Percentiles rank a stretch among this genome's conserved stretches.
phyloP scores from a whole-genome alignment of 2,329 filamentous ascomycete genomes.

The Fusarium metavorans region DNA sequence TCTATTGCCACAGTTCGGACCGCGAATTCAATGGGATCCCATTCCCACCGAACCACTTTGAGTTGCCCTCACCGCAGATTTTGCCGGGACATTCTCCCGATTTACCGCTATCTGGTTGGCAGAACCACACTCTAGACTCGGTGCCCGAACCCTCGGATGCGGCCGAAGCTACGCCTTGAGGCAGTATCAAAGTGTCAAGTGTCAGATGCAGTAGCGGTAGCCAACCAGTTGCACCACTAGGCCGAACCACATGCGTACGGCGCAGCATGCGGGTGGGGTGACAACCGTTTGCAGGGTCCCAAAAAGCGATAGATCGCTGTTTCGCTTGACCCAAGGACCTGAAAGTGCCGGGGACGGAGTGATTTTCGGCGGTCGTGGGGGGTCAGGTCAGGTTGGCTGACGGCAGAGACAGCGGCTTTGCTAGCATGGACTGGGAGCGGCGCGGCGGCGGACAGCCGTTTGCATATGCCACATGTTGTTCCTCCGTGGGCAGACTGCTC shows the following conservation, averaged over 20 bases:
- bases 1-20: conserved; percentile 59
- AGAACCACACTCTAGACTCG: conserved; percentile 38
- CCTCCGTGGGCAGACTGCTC: conserved; percentile 33
- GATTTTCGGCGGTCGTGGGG: conserved; percentile 19
- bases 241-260: conserved; percentile 40
- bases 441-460: conserved; percentile 18
- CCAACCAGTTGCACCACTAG: conserved; percentile 39
- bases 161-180: conserved; percentile 42
- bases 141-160: conserved; percentile 42
- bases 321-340: conserved; percentile 24
- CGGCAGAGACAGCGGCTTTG: neutral
- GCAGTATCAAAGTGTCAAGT: conserved; percentile 14
- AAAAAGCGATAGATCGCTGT: conserved; percentile 18
- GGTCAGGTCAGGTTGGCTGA: conserved; percentile 21
- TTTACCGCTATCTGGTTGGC: conserved; percentile 42
- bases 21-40: conserved; percentile 59
- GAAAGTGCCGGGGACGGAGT: conserved; percentile 11
- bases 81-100: conserved; percentile 47
- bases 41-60: conserved; percentile 59
- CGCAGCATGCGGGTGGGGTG: conserved; percentile 41
- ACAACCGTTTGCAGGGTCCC: conserved; percentile 29
- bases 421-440: neutral
- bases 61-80: conserved; percentile 62
- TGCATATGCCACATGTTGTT: conserved; percentile 13
- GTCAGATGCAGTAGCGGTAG: conserved; percentile 9